phyloP scores from a whole-genome alignment of 371 early-diverging fungal genomes.

The Capillidium heterosporum region DNA sequence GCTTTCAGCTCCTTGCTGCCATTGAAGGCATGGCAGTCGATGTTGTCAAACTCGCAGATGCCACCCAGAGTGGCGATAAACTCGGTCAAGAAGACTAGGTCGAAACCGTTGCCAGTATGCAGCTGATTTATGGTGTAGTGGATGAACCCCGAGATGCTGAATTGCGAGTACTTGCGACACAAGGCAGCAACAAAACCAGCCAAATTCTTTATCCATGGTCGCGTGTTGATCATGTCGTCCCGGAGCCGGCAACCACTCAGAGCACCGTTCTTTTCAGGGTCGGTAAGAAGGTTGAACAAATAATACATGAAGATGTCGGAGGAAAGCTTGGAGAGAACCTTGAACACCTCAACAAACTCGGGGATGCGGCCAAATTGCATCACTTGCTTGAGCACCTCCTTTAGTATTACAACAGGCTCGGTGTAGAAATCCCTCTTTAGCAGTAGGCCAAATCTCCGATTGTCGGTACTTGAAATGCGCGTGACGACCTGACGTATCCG shows the following conservation, averaged over 20 bases:
- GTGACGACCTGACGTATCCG: no score
- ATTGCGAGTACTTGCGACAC: slow-evolving; percentile 39
- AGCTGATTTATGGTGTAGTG: slow-evolving; percentile 49
- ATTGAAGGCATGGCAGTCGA: slow-evolving; percentile 44
- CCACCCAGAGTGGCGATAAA: slow-evolving; percentile 56
- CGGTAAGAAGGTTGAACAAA: background rate
- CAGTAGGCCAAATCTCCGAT: background rate
- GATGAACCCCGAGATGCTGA: slow-evolving; percentile 40
- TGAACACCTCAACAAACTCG: background rate
- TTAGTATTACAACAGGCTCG: background rate
- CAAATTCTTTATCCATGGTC: slow-evolving; percentile 33
- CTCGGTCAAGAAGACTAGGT: slow-evolving; percentile 45
- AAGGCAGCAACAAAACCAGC: slow-evolving; percentile 53
- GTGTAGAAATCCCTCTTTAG: background rate
- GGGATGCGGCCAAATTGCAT: background rate
- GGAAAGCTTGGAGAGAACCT: background rate
- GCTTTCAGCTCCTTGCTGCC: slow-evolving; percentile 40
- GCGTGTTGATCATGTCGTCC: slow-evolving; percentile 14
- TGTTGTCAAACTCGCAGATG: slow-evolving; percentile 31
- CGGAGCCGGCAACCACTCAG: background rate
- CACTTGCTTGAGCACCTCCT: background rate
- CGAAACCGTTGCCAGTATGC: slow-evolving; percentile 21
- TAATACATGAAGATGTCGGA: background rate
- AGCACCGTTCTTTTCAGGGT: background rate
- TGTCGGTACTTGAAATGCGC: no score